Percentiles rank a stretch among this genome's conserved stretches.
phyloP scores from a whole-genome alignment of 768 basidiomycete genomes.

The Artomyces pyxidatus region DNA sequence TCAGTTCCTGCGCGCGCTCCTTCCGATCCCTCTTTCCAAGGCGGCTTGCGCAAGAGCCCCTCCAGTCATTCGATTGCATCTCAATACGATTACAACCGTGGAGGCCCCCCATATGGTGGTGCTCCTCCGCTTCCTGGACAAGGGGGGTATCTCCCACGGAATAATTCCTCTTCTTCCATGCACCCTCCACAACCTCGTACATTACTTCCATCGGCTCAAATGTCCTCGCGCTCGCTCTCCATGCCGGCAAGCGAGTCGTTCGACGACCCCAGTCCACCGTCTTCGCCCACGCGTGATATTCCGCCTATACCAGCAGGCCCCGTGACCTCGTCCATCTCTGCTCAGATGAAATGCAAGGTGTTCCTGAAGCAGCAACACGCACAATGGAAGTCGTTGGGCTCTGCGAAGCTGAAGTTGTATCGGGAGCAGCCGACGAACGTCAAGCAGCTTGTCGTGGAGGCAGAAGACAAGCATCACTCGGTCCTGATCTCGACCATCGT shows the following conservation, averaged over 20 bases:
- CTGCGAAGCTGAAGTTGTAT: conserved; percentile 83
- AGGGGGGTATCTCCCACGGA: conserved; percentile 18
- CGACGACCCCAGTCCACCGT: conserved; percentile 74
- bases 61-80: conserved; percentile 54
- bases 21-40: conserved; percentile 22
- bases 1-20: conserved; percentile 15
- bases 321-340: conserved; percentile 67
- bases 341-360: conserved; percentile 96
- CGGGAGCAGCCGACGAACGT: conserved; percentile 76
- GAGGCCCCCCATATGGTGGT: conserved; percentile 20
- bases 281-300: conserved; percentile 62
- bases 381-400: conserved; percentile 96
- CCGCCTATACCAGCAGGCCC: conserved; percentile 49
- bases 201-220: conserved; percentile 56
- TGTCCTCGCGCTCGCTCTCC: conserved; percentile 43
- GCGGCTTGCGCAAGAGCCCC: conserved; percentile 38
- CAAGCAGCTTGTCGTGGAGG: conserved; percentile 94
- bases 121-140: conserved; percentile 31
- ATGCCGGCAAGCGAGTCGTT: conserved; percentile 45
- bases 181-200: conserved; percentile 38
- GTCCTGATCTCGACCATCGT: conserved; percentile 94
- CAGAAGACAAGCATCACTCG: conserved; percentile 65
- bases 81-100: conserved; percentile 28
- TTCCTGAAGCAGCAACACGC: conserved; percentile 93
- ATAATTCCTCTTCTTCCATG: conserved; percentile 22